Conservation (phyloP, 139 green algal species). For the Closterium sp. region DNA sequence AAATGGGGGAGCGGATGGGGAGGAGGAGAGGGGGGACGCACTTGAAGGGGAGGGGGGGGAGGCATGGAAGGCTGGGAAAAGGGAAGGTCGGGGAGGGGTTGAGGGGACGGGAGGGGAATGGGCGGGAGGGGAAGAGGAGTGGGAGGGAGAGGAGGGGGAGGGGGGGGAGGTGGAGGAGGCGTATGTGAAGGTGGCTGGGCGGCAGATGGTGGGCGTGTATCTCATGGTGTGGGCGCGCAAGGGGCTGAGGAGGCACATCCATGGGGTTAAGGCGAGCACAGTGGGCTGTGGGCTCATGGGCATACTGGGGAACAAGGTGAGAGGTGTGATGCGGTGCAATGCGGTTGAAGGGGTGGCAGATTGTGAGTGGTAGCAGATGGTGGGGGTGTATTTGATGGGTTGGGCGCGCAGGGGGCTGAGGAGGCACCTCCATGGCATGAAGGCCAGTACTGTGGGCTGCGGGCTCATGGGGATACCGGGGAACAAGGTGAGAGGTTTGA, state of each 20-base stretch:
- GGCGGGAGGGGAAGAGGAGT: background rate
- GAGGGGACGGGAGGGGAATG: background rate
- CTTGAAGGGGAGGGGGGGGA: background rate
- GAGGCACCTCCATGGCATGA: constrained; percentile 64
- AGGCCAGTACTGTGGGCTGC: too few relatives aligned
- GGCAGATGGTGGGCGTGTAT: constrained; percentile 85
- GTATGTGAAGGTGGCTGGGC: background rate
- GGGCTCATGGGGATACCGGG: too few relatives aligned
- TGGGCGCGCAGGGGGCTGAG: constrained; percentile 68
- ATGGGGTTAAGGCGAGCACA: constrained; percentile 61
- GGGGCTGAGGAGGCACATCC: constrained; percentile 62
- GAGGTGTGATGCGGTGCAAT: background rate
- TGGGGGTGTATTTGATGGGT: constrained; percentile 79
- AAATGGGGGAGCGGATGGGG: background rate
- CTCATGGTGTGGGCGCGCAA: constrained; percentile 78
- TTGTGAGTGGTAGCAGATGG: too few relatives aligned
- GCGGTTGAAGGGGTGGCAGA: background rate
- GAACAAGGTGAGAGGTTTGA: too few relatives aligned
- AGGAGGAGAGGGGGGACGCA: background rate
- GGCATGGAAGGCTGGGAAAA: background rate
- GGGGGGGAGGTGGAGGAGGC: background rate
- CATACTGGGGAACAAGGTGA: background rate
- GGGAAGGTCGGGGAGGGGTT: background rate
- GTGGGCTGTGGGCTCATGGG: background rate
- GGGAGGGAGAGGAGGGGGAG: background rate